Evolutionary conservation across 768 basidiomycete species (phyloP).

Genomic region (Termitomyces sp.): DNA sequence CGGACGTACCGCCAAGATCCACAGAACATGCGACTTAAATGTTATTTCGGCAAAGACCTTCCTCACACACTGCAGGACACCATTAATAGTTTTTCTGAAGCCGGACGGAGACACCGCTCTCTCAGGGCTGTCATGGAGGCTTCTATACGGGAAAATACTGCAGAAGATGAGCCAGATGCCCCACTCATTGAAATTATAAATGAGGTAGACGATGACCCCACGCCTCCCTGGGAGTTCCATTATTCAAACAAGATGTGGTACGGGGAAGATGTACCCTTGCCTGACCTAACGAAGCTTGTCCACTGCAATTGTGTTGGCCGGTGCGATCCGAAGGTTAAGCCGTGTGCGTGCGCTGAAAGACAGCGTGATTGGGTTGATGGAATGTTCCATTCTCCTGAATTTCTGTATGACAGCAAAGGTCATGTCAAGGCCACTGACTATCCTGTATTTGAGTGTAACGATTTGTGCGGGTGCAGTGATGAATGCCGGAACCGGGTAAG

Average conservation of each 20-base stretch:
- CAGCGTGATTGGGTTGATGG: slow-evolving; percentile 41
- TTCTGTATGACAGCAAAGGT: slow-evolving; percentile 65
- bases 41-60: slow-evolving; percentile 42
- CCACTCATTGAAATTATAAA: slow-evolving; percentile 68
- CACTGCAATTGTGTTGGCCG: slow-evolving; percentile 74
- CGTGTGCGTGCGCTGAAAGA: slow-evolving; percentile 62
- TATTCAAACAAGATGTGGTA: slow-evolving; percentile 84
- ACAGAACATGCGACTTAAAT: slow-evolving; percentile 26
- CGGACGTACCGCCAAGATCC: slow-evolving; percentile 27
- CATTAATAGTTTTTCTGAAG: slow-evolving; percentile 46
- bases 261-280: slow-evolving; percentile 59
- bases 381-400: slow-evolving; percentile 32
- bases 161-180: slow-evolving; percentile 61
- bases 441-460: slow-evolving; percentile 87
- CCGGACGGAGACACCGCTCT: slow-evolving; percentile 33
- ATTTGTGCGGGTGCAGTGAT: slow-evolving; percentile 72
- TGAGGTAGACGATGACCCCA: slow-evolving; percentile 57
- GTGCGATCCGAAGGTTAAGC: slow-evolving; percentile 71
- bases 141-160: slow-evolving; percentile 60
- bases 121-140: slow-evolving; percentile 57
- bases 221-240: slow-evolving; percentile 82
- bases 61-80: slow-evolving; percentile 61
- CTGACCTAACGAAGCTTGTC: slow-evolving; percentile 48
- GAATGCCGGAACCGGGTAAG: slow-evolving; percentile 79
- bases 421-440: slow-evolving; percentile 41